Evolutionary conservation across 2,329 filamentous ascomycete genomes (phyloP), one percentile per base, ranked within the genome.

Genomic region (Samsoniella hepiali): DNA sequence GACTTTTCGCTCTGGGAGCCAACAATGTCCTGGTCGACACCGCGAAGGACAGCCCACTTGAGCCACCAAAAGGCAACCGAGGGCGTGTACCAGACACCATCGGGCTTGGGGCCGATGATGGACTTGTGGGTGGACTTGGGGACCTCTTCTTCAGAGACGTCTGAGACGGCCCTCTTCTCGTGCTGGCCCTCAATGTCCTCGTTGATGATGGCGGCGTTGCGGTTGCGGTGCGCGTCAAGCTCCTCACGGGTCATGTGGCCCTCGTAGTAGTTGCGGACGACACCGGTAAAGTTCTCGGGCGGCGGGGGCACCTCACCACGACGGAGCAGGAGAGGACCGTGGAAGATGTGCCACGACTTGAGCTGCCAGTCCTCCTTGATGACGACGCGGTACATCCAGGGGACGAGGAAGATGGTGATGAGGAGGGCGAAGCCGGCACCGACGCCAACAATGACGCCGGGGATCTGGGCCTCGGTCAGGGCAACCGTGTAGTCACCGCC

Each of bases 331-430:
- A 86, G 71, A 32, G 82, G 84, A 0, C 85, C 85, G 17, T 79
- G 72, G 64, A 80, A 67, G 63, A 87, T 75, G 65, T 87, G 78
- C 71, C 78, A 87, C 72, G 78, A 73, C 66, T 80, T 81, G 64
- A 90, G 75, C 69, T 84, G 74, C 82, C 85, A 83, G 75, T 90
- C 85, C 67, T 88, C 79, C 73, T 81, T 75, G 73, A 88, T 74
- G 67, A 90, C 77, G 51, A 82, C 78, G 63, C 82, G 79, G 72
- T 87, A 82, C 64, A 88, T 70, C 77, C 82, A 88, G 3, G 85
- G 85, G 22, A 87, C 77, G 64, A 88, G 80, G 73, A 86, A 86
- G 65, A 82, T 63, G 62, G 70, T 71, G 64, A 84, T 73, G 13
- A 88, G 68, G 5, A 82, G 66, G n/a, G 75, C 79, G 63, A 81